Base-by-base conservation (phyloP, 441 rosid species). In the Bocquillonia castaneifolia region DNA sequence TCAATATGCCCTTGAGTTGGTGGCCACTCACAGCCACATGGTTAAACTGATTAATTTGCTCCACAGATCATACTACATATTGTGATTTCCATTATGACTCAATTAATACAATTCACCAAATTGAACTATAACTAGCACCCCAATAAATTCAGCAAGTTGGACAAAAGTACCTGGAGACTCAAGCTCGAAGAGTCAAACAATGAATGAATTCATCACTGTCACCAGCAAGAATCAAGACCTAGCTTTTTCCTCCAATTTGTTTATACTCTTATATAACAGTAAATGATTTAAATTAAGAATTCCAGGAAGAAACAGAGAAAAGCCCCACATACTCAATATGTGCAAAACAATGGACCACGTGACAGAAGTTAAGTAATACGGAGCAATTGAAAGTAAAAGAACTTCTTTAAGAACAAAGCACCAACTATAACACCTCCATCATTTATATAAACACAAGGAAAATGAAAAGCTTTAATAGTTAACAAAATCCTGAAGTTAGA, bases 401-500 rank as follows among this genome's bases (percentile, higher is more conserved):
- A 34, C 45, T 2, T 3, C 50, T 45, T 45, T 45, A 15, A 44
- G 2, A 45, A 4, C 6, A 17, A 45, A 18, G 3, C 20, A 45
- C 20, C 4, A 2, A 12, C 1, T 7, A 12, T 18, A 23, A 34
- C 23, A 20, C 17, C 15, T 8, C 45, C 17, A 51, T 50, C 53
- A 57, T 20, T 23, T 4, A 31, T 20, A 59, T 31, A 44, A 10
- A 20, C 25, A 10, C n/a, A 36, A 2, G 10, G 5, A 39, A 39
- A 15, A 36, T 18, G 10, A 45, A 59, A 37, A 59, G 25, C 18
- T 25, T 58, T 36, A 22, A 51, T 26, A 48, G 2, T 32, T 18
- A 37, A 34, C 57, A 9, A 28, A 55, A 67, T 62, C 31, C 51
- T 72, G 76, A 65, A 59, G 47, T 39, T 44, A 26, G 64, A 44